Evolutionary conservation across 2,329 filamentous ascomycete species (phyloP).

Genomic region (Epichloe aotearoae): DNA sequence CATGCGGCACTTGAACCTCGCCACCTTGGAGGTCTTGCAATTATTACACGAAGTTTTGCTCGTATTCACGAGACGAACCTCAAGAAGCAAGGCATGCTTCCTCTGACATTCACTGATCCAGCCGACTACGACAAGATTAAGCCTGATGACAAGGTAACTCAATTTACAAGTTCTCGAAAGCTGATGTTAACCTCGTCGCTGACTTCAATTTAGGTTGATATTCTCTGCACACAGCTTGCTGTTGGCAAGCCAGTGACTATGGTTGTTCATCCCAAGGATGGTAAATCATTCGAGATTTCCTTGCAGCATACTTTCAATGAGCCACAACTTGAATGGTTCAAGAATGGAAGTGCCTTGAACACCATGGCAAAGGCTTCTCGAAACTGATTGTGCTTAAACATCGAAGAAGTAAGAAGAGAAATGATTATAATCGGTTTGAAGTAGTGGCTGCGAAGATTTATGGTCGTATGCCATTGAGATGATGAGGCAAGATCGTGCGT

Average conservation of each 20-base stretch:
- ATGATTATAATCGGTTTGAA: neutral
- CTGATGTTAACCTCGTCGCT: conserved; percentile 7
- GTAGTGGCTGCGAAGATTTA: neutral
- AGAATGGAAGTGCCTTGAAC: conserved; percentile 93
- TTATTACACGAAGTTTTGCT: conserved; percentile 90
- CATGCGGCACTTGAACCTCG: conserved; percentile 95
- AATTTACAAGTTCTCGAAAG: neutral
- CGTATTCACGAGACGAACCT: conserved; percentile 99
- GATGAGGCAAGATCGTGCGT: neutral
- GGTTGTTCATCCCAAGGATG: conserved; percentile 81
- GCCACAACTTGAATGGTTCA: conserved; percentile 97
- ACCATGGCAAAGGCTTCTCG: conserved; percentile 72
- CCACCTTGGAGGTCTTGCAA: conserved; percentile 91
- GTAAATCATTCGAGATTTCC: conserved; percentile 65
- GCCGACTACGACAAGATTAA: conserved; percentile 97
- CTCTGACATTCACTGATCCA: conserved; percentile 85
- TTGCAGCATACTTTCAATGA: conserved; percentile 97
- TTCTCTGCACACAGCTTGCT: conserved; percentile 76
- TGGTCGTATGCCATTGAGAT: neutral
- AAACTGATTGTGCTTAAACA: conserved; percentile 13
- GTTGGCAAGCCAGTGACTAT: conserved; percentile 91
- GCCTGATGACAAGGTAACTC: conserved; percentile 67
- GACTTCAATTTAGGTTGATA: conserved; percentile 46
- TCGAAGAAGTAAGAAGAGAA: neutral
- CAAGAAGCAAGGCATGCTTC: conserved; percentile 99